Conservation (phyloP, 441 rosid genomes). For the Populus tomentosa region DNA sequence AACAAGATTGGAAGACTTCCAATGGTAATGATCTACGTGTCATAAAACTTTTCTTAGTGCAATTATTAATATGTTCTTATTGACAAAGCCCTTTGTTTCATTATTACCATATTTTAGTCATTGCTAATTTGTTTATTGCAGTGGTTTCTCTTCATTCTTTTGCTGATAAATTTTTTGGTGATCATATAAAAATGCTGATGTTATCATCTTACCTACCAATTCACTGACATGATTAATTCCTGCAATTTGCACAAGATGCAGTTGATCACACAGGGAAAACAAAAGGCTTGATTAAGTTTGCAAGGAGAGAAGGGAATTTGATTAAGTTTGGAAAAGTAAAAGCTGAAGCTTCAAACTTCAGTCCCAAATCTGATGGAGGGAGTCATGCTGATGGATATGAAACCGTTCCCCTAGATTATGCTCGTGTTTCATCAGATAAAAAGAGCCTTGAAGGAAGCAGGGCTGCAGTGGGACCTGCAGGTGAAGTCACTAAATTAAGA, state of each 20-base stretch:
- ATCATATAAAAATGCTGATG: not conserved
- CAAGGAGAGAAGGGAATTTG: conserved; percentile 48
- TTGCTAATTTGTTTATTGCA: too few species aligned
- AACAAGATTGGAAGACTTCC: conserved; percentile 45
- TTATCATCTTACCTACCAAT: not conserved
- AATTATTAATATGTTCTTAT: not conserved
- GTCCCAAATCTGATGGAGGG: conserved; percentile 33
- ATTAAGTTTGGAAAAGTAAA: conserved; percentile 61
- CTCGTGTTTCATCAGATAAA: conserved; percentile 37
- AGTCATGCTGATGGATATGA: conserved; percentile 34
- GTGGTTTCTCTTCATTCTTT: too few species aligned
- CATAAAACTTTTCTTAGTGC: not conserved
- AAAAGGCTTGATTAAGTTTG: conserved; percentile 35
- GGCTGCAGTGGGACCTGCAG: conserved; percentile 31
- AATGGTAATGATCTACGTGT: conserved; percentile 45
- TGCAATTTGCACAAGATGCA: conserved; percentile 48
- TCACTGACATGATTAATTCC: not conserved
- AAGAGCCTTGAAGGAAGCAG: conserved; percentile 41
- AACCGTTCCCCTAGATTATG: conserved; percentile 36
- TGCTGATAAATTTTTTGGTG: too few species aligned
- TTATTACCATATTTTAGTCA: too few species aligned
- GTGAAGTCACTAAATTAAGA: conserved; percentile 36
- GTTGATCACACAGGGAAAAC: conserved; percentile 41
- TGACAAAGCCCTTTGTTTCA: not conserved
- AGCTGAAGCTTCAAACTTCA: conserved; percentile 40